Evolutionary conservation across 352 stramenopile genomes (phyloP).

Genomic region (Phytophthora hibernalis): DNA sequence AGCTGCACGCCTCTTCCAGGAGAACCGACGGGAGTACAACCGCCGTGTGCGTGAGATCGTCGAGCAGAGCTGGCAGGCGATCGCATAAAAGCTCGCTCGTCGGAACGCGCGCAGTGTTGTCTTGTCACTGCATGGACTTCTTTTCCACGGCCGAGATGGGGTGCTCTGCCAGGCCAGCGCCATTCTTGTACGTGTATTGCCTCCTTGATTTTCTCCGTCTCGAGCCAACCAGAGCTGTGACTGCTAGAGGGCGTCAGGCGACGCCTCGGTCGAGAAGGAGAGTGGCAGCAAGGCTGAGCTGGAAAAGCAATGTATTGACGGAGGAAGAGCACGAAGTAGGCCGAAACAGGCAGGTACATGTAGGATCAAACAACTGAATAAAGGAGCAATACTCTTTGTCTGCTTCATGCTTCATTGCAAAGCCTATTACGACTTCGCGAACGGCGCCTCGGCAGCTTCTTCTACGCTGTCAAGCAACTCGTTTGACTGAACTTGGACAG

Average conservation of each 20-base stretch:
- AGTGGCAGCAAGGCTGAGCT: slow-evolving; percentile 13
- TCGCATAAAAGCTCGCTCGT: slow-evolving; percentile 56
- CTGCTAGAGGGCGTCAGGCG: slow-evolving; percentile 5
- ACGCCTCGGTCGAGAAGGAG: not conserved
- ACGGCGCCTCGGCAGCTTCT: slow-evolving; percentile 62
- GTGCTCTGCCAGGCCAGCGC: slow-evolving; percentile 5
- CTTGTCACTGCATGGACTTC: slow-evolving; percentile 10
- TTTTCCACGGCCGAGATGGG: slow-evolving; percentile 12
- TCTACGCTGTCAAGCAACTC: slow-evolving; percentile 60
- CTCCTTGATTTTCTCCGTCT: slow-evolving; percentile 23
- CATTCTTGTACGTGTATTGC: slow-evolving; percentile 21
- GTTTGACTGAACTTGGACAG: slow-evolving; percentile 65
- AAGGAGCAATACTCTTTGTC: slow-evolving; percentile 13
- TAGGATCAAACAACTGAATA: slow-evolving; percentile 18
- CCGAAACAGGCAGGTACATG: slow-evolving; percentile 16
- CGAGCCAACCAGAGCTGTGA: slow-evolving; percentile 10
- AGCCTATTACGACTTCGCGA: slow-evolving; percentile 24
- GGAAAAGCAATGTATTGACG: slow-evolving; percentile 23
- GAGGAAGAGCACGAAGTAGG: slow-evolving; percentile 15
- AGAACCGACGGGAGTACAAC: slow-evolving; percentile 99
- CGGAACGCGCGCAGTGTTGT: slow-evolving; percentile 17
- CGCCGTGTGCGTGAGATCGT: slow-evolving; percentile 98
- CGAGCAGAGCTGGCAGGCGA: slow-evolving; percentile 97
- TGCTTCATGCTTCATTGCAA: not conserved
- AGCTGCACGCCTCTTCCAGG: slow-evolving; percentile 97